Evolutionary conservation across 75 land plant species (phyloP).

Genomic region (Sequoia sempervirens): DNA sequence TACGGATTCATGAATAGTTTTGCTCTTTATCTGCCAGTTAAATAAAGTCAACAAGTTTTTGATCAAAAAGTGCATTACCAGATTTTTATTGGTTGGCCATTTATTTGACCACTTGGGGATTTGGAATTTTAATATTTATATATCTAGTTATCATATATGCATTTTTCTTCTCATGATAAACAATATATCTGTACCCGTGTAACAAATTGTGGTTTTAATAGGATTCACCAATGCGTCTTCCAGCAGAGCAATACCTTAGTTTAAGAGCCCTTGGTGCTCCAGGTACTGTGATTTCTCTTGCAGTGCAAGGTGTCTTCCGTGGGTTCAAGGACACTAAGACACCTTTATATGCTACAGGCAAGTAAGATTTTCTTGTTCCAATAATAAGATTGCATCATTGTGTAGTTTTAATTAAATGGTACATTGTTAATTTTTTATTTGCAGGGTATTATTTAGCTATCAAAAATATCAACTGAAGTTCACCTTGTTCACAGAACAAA

Average conservation of each 20-base stretch:
- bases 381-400: too few relatives aligned
- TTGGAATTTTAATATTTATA: not conserved
- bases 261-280: slow-evolving; percentile 92
- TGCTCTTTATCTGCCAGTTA: not conserved
- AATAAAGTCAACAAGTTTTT: not conserved
- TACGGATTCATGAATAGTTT: not conserved
- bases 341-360: slow-evolving; percentile 80
- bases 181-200: not conserved
- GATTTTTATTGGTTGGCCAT: not conserved
- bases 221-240: slow-evolving; percentile 85
- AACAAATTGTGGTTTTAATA: slow-evolving; percentile 15
- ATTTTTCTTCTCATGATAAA: not conserved
- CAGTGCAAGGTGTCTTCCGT: slow-evolving; percentile 89
- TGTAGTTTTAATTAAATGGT: not conserved
- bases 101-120: slow-evolving; percentile 13
- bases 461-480: not conserved
- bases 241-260: slow-evolving; percentile 75
- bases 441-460: not conserved
- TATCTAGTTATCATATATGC: not conserved
- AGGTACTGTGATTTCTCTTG: slow-evolving; percentile 79
- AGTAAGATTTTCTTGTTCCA: slow-evolving; percentile 9
- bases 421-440: not conserved
- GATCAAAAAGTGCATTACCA: not conserved
- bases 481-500: not conserved
- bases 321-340: slow-evolving; percentile 95